phyloP scores from a whole-genome alignment of 192 early-diverging fungal genomes.

The Coemansia sp. region DNA sequence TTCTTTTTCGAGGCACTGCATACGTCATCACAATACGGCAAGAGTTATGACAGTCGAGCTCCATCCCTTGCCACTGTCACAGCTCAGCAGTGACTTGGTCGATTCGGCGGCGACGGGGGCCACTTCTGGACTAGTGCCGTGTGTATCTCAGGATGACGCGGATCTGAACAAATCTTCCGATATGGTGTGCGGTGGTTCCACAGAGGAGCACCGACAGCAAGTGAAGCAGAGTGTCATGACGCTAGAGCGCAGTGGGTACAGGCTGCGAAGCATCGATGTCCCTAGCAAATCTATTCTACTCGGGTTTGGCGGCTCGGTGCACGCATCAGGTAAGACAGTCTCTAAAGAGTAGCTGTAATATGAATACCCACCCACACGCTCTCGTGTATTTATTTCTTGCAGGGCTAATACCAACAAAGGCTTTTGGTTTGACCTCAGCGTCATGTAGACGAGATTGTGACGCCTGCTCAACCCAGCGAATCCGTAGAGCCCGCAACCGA shows the following conservation, averaged over 20 bases:
- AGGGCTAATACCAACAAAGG: not conserved
- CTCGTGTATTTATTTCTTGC: not conserved
- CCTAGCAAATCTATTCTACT: slow-evolving; percentile 22
- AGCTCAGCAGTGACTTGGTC: not conserved
- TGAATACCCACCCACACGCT: not conserved
- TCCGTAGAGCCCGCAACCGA: not conserved
- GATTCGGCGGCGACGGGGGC: not conserved
- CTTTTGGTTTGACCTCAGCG: not conserved
- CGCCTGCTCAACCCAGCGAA: not conserved
- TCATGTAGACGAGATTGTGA: slow-evolving; percentile 1
- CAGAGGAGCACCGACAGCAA: slow-evolving; percentile 1
- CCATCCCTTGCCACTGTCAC: not conserved
- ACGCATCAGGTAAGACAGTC: slow-evolving; percentile 9
- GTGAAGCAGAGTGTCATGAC: slow-evolving; percentile 24
- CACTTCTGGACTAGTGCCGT: not conserved
- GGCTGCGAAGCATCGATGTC: slow-evolving; percentile 32
- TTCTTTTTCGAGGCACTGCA: not conserved
- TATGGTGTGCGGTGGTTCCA: not conserved
- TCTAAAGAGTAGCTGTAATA: not conserved
- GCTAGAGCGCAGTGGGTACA: slow-evolving; percentile 27
- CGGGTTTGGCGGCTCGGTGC: slow-evolving; percentile 23
- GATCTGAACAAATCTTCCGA: not conserved
- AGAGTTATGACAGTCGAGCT: not conserved
- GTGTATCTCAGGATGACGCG: not conserved
- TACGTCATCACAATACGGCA: not conserved